phyloP scores from a whole-genome alignment of 176 grass and related monocot species.

The Ananas comosus region DNA sequence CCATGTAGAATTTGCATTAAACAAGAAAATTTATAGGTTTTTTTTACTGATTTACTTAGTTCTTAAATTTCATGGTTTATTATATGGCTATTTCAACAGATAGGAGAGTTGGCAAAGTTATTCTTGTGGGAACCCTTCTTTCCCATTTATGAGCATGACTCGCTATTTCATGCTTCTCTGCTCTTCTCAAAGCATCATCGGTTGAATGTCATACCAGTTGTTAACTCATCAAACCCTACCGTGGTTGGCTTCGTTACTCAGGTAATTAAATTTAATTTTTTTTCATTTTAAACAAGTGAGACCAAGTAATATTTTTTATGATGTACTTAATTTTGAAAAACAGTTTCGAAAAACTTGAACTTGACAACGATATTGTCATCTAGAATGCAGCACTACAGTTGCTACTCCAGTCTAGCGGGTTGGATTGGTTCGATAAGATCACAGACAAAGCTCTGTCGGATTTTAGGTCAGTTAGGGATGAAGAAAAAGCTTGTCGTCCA shows the following conservation, averaged over 20 bases:
- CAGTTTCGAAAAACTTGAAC: background rate
- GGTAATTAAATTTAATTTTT: slow-evolving; percentile 18
- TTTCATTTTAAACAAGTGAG: background rate
- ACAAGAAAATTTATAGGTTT: no score
- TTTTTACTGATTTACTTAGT: background rate
- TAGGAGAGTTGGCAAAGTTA: slow-evolving; percentile 38
- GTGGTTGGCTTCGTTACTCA: slow-evolving; percentile 46
- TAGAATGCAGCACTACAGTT: slow-evolving; percentile 43
- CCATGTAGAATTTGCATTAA: background rate
- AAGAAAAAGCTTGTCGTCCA: background rate
- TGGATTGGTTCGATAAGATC: slow-evolving; percentile 47
- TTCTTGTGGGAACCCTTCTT: slow-evolving; percentile 60
- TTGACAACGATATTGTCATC: background rate
- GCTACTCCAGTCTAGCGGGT: slow-evolving; percentile 48
- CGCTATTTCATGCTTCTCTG: slow-evolving; percentile 47
- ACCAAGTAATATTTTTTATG: background rate
- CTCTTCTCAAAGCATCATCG: slow-evolving; percentile 50
- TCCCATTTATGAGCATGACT: slow-evolving; percentile 33
- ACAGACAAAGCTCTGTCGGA: slow-evolving; percentile 31
- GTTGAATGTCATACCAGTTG: slow-evolving; percentile 42
- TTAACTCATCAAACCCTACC: slow-evolving; percentile 25
- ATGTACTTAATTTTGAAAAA: background rate
- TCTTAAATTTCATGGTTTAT: background rate
- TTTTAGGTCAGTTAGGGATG: slow-evolving; percentile 27
- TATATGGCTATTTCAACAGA: slow-evolving; percentile 26